These are phyloP conservation scores for Suillus plorans DNA, from an alignment of 768 basidiomycete species.

Conservation along the genomic window DNA sequence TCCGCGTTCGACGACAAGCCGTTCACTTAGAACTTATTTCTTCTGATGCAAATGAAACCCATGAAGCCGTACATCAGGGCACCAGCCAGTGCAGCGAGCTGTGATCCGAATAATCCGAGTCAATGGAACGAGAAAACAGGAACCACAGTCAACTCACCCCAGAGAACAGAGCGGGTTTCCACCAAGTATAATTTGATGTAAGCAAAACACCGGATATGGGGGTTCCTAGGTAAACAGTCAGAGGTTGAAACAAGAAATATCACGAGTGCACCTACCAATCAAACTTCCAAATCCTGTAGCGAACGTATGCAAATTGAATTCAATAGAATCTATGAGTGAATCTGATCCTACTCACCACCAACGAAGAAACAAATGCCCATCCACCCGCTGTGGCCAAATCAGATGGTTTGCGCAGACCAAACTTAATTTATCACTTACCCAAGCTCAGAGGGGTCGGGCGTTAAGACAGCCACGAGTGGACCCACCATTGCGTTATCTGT, in stretches of 20 bases:
- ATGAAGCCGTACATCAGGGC: neutral
- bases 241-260: neutral
- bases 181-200: neutral
- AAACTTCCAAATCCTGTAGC: neutral
- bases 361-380: neutral
- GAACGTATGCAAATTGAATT: neutral
- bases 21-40: neutral
- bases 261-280: neutral
- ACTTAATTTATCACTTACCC: too few species aligned
- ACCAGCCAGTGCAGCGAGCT: neutral
- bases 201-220: neutral
- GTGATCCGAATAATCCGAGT: neutral
- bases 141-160: neutral
- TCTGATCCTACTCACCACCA: neutral
- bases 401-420: too few species aligned
- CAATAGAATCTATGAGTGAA: neutral
- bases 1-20: neutral
- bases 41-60: neutral
- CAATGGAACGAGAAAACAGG: neutral
- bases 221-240: neutral
- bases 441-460: too few species aligned
- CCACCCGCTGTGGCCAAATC: neutral
- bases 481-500: too few species aligned
- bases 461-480: too few species aligned
- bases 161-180: neutral